Evolutionary conservation across 352 stramenopile genomes (phyloP), one percentile per base, ranked within the genome.

Genomic region (Saprolegnia diclina): DNA sequence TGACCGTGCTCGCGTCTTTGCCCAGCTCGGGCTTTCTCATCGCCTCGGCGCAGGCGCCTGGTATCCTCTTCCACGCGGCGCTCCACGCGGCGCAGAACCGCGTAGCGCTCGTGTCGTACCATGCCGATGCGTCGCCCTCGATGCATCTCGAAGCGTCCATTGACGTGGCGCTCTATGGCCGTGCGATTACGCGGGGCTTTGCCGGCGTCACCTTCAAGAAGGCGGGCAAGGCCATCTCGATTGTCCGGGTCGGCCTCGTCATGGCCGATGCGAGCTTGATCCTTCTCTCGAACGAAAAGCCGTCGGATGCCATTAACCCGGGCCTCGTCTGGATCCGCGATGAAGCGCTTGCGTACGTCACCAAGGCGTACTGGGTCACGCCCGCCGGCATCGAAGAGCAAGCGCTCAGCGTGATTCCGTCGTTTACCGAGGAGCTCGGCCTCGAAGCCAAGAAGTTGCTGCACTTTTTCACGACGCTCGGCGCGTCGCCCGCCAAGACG

Each of bases 371-470:
- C 46, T 94, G 85, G 85, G 83, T 94, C 37, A 92, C 82, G 0
- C 85, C 85, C 0, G 82, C 80, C 0, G 83, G 90, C 59, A 90
- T 78, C 3, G 82, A 90, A 26, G 83, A 92, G 63, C 90, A 90
- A 74, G 71, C 76, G 4, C 70, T 92, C 21, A 89, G 80, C 61
- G 78, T 74, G 26, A 89, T 94, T 40, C 85, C 85, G 61, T 85
- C 81, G 1, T 94, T 92, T 37, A 56, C 68, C 29, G 81, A 94
- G 54, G 85, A 94, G 44, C 64, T 94, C 40, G 52, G 78, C 64
- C 67, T 90, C 9, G 85, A 94, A 53, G 56, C 80, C 9, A 74
- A 80, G 48, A 82, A 76, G 35, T 71, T 89, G 1, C 72, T 81
- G 67, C 76, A 88, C 45, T 79, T 89, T 22, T 82, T 79, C 13